Evolutionary conservation across 768 basidiomycete genomes (phyloP).

Genomic region (Pisolithus marmoratus): DNA sequence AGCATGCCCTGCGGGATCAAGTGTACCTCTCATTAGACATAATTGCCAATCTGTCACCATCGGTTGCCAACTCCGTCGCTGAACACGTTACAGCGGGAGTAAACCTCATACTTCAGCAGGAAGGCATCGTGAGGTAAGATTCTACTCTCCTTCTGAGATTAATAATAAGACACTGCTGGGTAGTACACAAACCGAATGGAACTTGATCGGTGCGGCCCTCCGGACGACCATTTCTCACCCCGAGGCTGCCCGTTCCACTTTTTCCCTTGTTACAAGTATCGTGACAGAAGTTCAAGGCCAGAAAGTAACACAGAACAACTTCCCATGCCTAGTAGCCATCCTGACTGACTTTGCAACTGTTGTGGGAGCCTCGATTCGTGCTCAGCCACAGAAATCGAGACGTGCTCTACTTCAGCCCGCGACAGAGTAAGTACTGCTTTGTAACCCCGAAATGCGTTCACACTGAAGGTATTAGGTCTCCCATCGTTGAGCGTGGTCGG

Average conservation of each 20-base stretch:
- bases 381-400: constrained; percentile 49
- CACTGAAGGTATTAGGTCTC: constrained; percentile 45
- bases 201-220: constrained; percentile 81
- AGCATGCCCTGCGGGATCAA: constrained; percentile 87
- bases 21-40: constrained; percentile 92
- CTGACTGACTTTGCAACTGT: constrained; percentile 82
- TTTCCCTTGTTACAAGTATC: constrained; percentile 70
- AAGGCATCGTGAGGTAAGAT: constrained; percentile 55
- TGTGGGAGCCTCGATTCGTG: constrained; percentile 60
- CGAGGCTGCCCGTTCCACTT: constrained; percentile 81
- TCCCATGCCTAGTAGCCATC: constrained; percentile 68
- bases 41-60: constrained; percentile 70
- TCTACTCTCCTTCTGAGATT: background rate
- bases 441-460: background rate
- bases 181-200: constrained; percentile 95
- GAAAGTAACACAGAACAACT: constrained; percentile 71
- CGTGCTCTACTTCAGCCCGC: constrained; percentile 44
- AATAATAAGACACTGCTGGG: constrained; percentile 6
- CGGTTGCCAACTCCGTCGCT: constrained; percentile 76
- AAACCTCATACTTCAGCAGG: constrained; percentile 70
- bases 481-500: constrained; percentile 72
- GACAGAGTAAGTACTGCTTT: constrained; percentile 39
- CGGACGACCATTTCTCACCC: constrained; percentile 81
- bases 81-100: constrained; percentile 90
- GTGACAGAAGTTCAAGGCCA: constrained; percentile 55